These are phyloP conservation scores for Acidiella bohemica DNA, from an alignment of 495 filamentous ascomycete genomes.

Conservation along the genomic window DNA sequence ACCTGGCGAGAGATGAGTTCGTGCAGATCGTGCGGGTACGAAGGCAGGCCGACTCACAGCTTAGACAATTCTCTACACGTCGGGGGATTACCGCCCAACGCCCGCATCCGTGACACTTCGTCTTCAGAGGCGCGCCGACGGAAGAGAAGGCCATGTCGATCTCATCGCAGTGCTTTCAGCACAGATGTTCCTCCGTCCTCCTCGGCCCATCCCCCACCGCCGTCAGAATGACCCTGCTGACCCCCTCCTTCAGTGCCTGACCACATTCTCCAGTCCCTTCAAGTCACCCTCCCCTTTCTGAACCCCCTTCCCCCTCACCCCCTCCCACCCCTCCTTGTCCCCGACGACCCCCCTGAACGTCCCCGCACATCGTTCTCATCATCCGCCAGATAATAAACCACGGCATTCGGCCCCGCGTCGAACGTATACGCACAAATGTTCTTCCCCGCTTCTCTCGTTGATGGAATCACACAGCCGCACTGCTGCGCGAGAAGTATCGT, in stretches of 20 bases:
- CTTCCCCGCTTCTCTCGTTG: slow-evolving; percentile 53
- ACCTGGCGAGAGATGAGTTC: too few species aligned
- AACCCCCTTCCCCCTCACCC: too few species aligned
- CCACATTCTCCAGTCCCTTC: slow-evolving; percentile 35
- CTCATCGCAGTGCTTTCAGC: too few species aligned
- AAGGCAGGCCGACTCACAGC: too few species aligned
- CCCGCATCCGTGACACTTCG: too few species aligned
- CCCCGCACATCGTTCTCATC: slow-evolving; percentile 56
- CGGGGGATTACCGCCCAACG: too few species aligned
- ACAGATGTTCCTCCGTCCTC: slow-evolving; percentile 59
- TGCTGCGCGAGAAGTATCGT: slow-evolving; percentile 74
- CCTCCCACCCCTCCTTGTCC: slow-evolving; percentile 29
- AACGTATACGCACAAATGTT: slow-evolving; percentile 88
- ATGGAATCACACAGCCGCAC: slow-evolving; percentile 79
- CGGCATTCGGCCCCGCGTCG: slow-evolving; percentile 92
- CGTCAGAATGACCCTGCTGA: slow-evolving; percentile 80
- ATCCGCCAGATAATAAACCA: slow-evolving; percentile 83
- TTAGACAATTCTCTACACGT: too few species aligned
- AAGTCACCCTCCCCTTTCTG: slow-evolving; percentile 36
- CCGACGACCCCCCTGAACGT: slow-evolving; percentile 47
- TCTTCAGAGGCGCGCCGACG: too few species aligned
- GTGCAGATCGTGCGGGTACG: too few species aligned
- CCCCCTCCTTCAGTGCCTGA: slow-evolving; percentile 55
- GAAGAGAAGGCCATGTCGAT: too few species aligned
- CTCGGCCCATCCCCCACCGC: slow-evolving; percentile 81